These are phyloP conservation scores for Citropsis articulata DNA, from an alignment of 345 rosid genomes.

Conservation along the genomic window DNA sequence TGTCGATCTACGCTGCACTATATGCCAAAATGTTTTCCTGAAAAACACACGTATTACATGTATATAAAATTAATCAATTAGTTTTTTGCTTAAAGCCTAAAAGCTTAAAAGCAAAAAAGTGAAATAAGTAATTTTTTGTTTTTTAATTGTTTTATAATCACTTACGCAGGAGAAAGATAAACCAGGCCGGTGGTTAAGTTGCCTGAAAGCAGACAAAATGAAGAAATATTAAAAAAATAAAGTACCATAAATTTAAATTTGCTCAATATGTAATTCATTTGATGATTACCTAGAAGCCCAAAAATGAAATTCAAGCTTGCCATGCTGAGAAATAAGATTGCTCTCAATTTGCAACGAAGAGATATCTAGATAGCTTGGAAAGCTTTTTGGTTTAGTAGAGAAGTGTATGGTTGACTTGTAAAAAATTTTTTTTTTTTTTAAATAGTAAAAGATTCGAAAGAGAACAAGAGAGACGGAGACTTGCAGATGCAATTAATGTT, in stretches of 20 bases:
- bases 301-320: conserved; percentile 22
- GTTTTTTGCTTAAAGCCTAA: no score
- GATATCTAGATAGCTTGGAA: neutral
- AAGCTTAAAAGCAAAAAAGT: neutral
- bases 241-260: no score
- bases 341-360: neutral
- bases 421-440: neutral
- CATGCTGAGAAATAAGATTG: conserved; percentile 17
- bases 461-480: neutral
- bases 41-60: neutral
- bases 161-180: conserved; percentile 77
- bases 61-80: neutral
- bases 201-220: conserved; percentile 37
- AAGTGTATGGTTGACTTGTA: neutral
- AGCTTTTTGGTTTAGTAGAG: neutral
- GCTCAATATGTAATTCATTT: neutral
- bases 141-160: neutral
- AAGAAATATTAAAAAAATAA: neutral
- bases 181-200: conserved; percentile 68
- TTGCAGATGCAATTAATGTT: no score
- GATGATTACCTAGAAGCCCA: conserved; percentile 39
- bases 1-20: conserved; percentile 58
- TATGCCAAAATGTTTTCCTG: conserved; percentile 74
- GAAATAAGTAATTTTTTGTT: neutral
- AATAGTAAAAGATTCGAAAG: neutral